Conservation (phyloP, 495 filamentous ascomycete genomes). For the Trichoderma virens region DNA sequence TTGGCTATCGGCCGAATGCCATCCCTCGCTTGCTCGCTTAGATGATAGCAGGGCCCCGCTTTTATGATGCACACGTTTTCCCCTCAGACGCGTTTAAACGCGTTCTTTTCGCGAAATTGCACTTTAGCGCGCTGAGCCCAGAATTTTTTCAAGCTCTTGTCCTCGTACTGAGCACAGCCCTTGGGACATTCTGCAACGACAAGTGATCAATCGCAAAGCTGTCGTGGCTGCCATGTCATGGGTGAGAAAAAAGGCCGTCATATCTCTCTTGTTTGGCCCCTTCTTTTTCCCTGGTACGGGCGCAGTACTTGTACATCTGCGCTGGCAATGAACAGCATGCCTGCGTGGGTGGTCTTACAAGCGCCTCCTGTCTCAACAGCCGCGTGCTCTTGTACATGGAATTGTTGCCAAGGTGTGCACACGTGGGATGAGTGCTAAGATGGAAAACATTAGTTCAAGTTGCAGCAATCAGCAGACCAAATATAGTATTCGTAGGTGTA, state of each 20-base stretch:
- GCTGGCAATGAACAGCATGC: background rate
- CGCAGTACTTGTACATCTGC: background rate
- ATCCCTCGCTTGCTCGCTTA: background rate
- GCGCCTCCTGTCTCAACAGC: background rate
- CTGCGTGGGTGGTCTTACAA: background rate
- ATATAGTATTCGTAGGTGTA: too few species aligned
- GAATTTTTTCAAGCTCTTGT: background rate
- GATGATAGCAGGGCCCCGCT: background rate
- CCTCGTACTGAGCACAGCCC: background rate
- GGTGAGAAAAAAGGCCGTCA: background rate
- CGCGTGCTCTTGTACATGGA: background rate
- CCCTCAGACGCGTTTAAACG: slow-evolving; percentile 4
- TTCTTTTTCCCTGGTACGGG: background rate
- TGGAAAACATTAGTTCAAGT: background rate
- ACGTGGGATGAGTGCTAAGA: background rate
- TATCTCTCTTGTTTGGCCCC: background rate
- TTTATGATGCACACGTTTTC: slow-evolving; percentile 7
- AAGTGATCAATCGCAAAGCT: slow-evolving; percentile 6
- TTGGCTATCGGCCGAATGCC: background rate
- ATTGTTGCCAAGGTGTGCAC: background rate
- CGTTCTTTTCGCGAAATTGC: background rate
- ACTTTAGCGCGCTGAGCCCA: background rate
- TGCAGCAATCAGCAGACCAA: background rate
- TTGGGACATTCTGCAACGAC: background rate
- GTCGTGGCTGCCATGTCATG: background rate